Conservation (phyloP, 805 yeast species). For the Blastobotrys peoriensis region DNA sequence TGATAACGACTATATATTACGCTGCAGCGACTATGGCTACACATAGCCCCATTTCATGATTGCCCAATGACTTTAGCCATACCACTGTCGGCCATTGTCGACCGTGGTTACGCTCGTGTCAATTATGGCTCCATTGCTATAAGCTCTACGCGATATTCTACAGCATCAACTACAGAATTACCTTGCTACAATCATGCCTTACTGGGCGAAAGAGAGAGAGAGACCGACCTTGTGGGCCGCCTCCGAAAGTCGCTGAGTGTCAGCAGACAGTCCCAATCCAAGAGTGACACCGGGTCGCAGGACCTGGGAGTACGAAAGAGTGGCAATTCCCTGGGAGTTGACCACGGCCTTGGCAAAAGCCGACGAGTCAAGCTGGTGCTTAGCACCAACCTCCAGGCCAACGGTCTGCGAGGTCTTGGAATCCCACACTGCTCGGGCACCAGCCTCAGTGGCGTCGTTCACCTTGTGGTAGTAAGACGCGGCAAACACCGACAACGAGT, state of each 20-base stretch:
- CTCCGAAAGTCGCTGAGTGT: conserved; percentile 90
- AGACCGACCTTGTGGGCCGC: conserved; percentile 97
- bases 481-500: conserved; percentile 81
- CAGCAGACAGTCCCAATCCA: conserved; percentile 96
- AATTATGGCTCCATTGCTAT: too few relatives aligned
- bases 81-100: too few relatives aligned
- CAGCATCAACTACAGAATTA: too few relatives aligned
- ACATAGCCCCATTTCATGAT: too few relatives aligned
- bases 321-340: conserved; percentile 92
- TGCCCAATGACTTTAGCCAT: too few relatives aligned
- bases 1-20: too few relatives aligned
- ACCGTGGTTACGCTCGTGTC: too few relatives aligned
- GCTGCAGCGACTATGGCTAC: too few relatives aligned
- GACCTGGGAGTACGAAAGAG: conserved; percentile 88
- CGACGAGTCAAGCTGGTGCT: conserved; percentile 80
- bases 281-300: conserved; percentile 94
- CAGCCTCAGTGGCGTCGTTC: conserved; percentile 86
- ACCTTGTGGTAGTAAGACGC: conserved; percentile 98
- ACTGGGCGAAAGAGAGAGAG: conserved; percentile 73
- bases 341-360: conserved; percentile 95
- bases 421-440: conserved; percentile 97
- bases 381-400: conserved; percentile 92
- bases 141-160: too few relatives aligned
- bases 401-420: conserved; percentile 71
- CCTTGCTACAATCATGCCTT: too few relatives aligned